phyloP scores from a whole-genome alignment of 1,284 basidiomycete species.

The Tilletia caries region DNA sequence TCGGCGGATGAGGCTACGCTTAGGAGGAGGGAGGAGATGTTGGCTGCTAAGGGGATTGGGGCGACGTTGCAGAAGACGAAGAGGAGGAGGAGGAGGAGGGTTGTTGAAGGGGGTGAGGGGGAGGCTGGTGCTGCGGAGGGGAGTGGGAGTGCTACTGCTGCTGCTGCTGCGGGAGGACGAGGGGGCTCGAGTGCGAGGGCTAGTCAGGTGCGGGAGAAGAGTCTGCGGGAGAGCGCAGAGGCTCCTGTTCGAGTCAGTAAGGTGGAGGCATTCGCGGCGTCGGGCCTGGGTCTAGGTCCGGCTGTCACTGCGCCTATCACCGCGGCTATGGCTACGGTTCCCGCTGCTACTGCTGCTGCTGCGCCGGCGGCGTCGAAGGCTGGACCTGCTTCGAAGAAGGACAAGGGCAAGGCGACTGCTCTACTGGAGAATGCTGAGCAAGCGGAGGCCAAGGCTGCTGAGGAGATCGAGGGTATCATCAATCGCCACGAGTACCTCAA shows the following conservation, averaged over 20 bases:
- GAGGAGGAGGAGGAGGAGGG: background rate
- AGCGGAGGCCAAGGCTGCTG: background rate
- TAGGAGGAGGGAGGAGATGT: background rate
- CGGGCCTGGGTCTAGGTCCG: too few species aligned
- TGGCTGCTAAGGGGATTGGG: background rate
- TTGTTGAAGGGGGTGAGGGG: too few species aligned
- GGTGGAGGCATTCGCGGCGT: too few species aligned
- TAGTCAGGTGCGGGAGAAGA: background rate
- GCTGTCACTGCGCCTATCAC: too few species aligned
- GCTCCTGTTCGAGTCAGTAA: too few species aligned
- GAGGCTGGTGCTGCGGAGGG: too few species aligned
- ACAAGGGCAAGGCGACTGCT: background rate
- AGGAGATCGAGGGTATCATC: conserved; percentile 1
- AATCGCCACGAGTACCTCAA: conserved; percentile 2
- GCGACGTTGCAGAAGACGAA: background rate
- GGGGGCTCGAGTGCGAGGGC: background rate
- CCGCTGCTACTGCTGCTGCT: too few species aligned
- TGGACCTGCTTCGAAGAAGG: background rate
- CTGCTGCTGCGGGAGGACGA: too few species aligned
- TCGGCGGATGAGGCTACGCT: conserved; percentile 12
- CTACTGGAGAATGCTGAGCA: background rate
- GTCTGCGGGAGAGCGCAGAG: background rate
- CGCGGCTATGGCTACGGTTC: too few species aligned
- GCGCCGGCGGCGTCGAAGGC: background rate
- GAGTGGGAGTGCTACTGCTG: too few species aligned